Evolutionary conservation across 2,329 filamentous ascomycete species (phyloP).

Genomic region (Pseudohalonectria lignicola): DNA sequence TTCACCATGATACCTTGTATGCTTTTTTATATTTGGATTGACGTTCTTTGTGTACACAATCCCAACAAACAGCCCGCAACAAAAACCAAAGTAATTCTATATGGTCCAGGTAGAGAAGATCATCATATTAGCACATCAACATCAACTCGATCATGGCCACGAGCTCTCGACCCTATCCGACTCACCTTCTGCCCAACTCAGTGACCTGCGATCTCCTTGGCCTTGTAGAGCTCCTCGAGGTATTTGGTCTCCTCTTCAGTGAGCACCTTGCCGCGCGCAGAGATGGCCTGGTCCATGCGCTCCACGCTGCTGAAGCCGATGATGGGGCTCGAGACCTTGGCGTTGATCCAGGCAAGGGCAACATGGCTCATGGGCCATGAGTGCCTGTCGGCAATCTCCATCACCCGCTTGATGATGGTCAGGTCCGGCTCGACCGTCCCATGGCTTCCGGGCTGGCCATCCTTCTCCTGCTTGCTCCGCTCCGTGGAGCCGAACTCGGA

Average conservation of each 20-base stretch:
- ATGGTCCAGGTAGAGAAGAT: too few relatives aligned
- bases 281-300: conserved; percentile 51
- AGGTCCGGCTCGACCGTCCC: conserved; percentile 13
- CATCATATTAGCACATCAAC: too few relatives aligned
- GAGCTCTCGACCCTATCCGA: too few relatives aligned
- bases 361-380: conserved; percentile 29
- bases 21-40: too few relatives aligned
- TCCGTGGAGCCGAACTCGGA: conserved; percentile 6
- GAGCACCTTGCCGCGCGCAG: conserved; percentile 32
- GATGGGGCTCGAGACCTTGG: conserved; percentile 44
- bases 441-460: conserved; percentile 5
- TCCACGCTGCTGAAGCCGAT: conserved; percentile 47
- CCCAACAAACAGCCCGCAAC: too few relatives aligned
- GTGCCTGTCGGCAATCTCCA: conserved; percentile 8
- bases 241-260: conserved; percentile 48
- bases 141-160: too few relatives aligned
- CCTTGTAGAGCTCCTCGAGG: conserved; percentile 50
- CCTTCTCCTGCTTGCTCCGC: conserved; percentile 5
- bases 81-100: too few relatives aligned
- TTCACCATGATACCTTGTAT: too few relatives aligned
- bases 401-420: conserved; percentile 10
- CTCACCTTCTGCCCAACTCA: too few relatives aligned
- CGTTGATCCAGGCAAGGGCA: conserved; percentile 50
- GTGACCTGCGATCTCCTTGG: conserved; percentile 33
- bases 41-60: too few relatives aligned